These are phyloP conservation scores for Avena insularis DNA, from an alignment of 176 grass and related monocot genomes.

Conservation along the genomic window DNA sequence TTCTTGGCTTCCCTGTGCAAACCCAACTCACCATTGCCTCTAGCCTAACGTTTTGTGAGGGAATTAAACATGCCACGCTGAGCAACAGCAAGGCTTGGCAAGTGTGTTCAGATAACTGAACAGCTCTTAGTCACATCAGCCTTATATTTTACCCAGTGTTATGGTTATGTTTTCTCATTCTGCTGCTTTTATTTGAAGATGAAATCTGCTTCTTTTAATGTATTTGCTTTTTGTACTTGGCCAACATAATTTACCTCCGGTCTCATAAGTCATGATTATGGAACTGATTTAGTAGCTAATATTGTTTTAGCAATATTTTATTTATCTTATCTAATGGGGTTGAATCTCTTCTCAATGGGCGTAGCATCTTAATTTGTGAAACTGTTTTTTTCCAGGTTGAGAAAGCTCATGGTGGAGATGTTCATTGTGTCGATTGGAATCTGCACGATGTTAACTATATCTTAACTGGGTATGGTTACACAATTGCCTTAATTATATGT, in stretches of 20 bases:
- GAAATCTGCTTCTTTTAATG: background rate
- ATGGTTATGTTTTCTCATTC: constrained; percentile 12
- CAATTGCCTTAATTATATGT: constrained; percentile 31
- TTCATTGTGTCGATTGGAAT: constrained; percentile 99
- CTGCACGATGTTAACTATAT: constrained; percentile 84
- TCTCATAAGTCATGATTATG: background rate
- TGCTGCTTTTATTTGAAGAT: background rate
- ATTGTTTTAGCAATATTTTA: constrained; percentile 9
- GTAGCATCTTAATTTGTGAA: background rate
- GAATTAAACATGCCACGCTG: background rate
- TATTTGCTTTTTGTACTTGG: background rate
- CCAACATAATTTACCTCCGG: background rate
- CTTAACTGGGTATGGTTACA: constrained; percentile 80
- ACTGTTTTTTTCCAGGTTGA: constrained; percentile 66
- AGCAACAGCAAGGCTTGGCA: background rate
- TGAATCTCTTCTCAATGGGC: background rate
- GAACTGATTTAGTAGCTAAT: background rate
- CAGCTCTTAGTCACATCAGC: background rate
- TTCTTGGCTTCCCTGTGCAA: background rate
- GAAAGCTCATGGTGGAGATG: constrained; percentile 90
- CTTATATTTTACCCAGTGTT: constrained; percentile 12
- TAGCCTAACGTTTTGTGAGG: background rate
- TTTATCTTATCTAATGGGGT: background rate
- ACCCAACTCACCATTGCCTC: background rate
- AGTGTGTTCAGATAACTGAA: background rate